phyloP scores from a whole-genome alignment of 2,329 filamentous ascomycete species.

The Cadophora gregata region DNA sequence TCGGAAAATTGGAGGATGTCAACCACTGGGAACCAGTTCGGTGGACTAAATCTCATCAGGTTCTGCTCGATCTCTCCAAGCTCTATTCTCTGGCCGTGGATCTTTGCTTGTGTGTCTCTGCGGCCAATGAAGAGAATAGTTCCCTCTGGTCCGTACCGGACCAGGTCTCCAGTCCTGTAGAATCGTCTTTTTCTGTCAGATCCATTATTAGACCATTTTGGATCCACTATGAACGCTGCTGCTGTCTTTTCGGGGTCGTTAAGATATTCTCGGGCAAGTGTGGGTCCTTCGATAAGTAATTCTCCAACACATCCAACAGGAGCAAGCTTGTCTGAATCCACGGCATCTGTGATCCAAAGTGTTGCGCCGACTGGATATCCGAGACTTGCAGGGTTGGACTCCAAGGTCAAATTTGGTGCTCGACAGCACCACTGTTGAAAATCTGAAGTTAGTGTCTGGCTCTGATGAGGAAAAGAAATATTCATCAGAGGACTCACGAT shows the following conservation, averaged over 20 bases:
- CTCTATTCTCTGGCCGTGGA: slow-evolving; percentile 35
- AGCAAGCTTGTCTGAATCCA: slow-evolving; percentile 45
- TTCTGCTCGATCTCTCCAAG: slow-evolving; percentile 32
- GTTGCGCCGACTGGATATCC: slow-evolving; percentile 17
- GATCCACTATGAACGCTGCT: slow-evolving; percentile 44
- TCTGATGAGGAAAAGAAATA: no score
- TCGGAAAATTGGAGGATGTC: slow-evolving; percentile 7
- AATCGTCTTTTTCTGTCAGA: slow-evolving; percentile 42
- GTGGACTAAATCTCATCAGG: slow-evolving; percentile 34
- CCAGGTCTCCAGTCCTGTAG: slow-evolving; percentile 66
- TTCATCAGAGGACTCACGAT: neutral
- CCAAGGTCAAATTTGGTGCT: neutral
- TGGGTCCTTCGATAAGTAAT: slow-evolving; percentile 48
- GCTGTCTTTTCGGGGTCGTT: slow-evolving; percentile 46
- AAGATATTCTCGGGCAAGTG: slow-evolving; percentile 49
- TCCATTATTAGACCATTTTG: slow-evolving; percentile 38
- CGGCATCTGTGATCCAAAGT: slow-evolving; percentile 50
- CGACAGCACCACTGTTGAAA: slow-evolving; percentile 12
- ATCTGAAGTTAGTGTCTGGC: neutral
- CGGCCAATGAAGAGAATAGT: slow-evolving; percentile 62
- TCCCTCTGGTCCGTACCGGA: slow-evolving; percentile 57
- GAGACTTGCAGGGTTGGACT: slow-evolving; percentile 4
- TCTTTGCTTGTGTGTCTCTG: slow-evolving; percentile 67
- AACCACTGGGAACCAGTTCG: neutral
- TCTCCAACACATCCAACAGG: slow-evolving; percentile 47